These are phyloP conservation scores for Heterobasidion occidentale DNA, from an alignment of 1,284 basidiomycete species.

Conservation along the genomic window DNA sequence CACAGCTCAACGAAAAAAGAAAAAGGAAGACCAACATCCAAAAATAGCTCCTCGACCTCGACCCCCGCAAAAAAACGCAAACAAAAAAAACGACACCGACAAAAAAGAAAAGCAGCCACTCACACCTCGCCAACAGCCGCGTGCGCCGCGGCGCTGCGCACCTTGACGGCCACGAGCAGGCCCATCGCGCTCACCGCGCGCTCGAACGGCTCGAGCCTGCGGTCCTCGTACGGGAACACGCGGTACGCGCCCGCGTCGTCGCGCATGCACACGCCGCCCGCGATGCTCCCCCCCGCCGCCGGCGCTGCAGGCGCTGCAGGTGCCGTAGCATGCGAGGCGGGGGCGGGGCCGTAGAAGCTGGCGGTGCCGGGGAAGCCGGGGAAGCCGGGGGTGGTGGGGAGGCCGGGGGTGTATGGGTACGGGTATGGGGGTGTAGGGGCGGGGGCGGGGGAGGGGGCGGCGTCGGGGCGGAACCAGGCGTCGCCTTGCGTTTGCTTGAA, in stretches of 20 bases:
- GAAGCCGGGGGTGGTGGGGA: no score
- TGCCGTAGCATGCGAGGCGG: no score
- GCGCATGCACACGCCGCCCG: slow-evolving; percentile 59
- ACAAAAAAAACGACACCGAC: no score
- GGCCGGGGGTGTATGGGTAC: no score
- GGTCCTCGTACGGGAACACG: slow-evolving; percentile 68
- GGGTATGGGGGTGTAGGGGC: no score
- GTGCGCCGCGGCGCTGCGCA: slow-evolving; percentile 71
- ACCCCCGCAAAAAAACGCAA: not conserved
- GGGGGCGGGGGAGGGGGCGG: slow-evolving; percentile 21
- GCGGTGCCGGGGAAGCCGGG: no score
- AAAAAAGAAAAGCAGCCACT: slow-evolving; percentile 19
- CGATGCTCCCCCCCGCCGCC: slow-evolving; percentile 11
- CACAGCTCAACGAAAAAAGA: no score
- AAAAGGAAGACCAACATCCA: no score
- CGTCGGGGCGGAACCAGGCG: slow-evolving; percentile 49
- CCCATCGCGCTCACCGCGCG: slow-evolving; percentile 67
- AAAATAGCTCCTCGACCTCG: not conserved
- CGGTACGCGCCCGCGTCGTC: slow-evolving; percentile 51
- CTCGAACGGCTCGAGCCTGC: slow-evolving; percentile 62
- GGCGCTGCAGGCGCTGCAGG: no score
- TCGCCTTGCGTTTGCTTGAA: slow-evolving; percentile 53
- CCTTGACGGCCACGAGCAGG: slow-evolving; percentile 75
- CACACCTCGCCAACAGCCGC: slow-evolving; percentile 70
- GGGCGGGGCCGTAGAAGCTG: no score